A percentile compares a stretch with the other conserved stretches of the same genome.
Evolutionary conservation across 2,329 filamentous ascomycete genomes (phyloP).

Genomic region (Akanthomyces lecanii): DNA sequence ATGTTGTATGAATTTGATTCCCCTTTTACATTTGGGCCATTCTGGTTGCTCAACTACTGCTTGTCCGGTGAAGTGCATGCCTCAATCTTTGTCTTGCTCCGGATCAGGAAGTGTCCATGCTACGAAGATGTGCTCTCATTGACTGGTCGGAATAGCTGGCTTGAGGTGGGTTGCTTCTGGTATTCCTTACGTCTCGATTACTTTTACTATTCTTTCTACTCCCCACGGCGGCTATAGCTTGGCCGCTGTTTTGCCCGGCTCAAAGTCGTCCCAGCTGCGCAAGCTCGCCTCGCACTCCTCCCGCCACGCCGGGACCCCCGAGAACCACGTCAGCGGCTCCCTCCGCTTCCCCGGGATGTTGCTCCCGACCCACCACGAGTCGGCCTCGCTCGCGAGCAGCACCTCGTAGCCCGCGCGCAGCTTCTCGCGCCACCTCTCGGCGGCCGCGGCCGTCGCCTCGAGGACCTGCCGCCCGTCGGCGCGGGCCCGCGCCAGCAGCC

Average conservation of each 20-base stretch:
- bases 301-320: constrained; percentile 7
- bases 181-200: too few relatives aligned
- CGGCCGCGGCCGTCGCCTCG: constrained; percentile 12
- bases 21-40: constrained; percentile 16
- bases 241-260: background rate
- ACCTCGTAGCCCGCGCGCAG: background rate
- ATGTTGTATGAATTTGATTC: constrained; percentile 18
- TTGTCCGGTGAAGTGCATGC: background rate
- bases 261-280: constrained; percentile 10
- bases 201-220: too few relatives aligned
- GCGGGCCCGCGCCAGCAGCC: constrained; percentile 19
- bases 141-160: too few relatives aligned
- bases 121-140: too few relatives aligned
- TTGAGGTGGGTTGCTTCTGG: too few relatives aligned
- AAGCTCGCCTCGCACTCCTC: constrained; percentile 4
- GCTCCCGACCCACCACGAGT: constrained; percentile 19
- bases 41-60: constrained; percentile 13
- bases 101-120: too few relatives aligned
- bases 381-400: constrained; percentile 9
- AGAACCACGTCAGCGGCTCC: constrained; percentile 19
- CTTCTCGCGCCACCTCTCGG: background rate
- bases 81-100: too few relatives aligned
- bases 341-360: constrained; percentile 19
- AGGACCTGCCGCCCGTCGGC: constrained; percentile 7
- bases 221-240: background rate